Evolutionary conservation across 2,329 filamentous ascomycete genomes (phyloP), one percentile per base, ranked within the genome.

Genomic region (Cercospora sp.): DNA sequence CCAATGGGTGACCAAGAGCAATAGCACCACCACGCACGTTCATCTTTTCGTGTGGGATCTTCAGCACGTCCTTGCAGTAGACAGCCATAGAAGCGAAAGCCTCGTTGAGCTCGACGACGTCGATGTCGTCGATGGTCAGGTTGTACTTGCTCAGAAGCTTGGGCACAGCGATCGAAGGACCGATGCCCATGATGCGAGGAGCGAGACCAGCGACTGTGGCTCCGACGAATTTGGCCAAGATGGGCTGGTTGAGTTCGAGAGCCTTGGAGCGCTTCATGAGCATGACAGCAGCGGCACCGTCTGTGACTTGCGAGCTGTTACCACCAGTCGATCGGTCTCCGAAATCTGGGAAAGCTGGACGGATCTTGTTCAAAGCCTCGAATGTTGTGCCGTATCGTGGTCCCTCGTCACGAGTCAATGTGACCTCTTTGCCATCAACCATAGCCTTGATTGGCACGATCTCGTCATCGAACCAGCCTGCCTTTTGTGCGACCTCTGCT

Each of bases 61-160:
- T 87, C 61, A 95, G 85, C 72, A 79, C 82, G 67, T 84, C 80
- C 26, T 73, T 70, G 82, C 93, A 97, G 87, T 97, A 98, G 32
- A 97, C 94, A 1, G 93, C 94, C 95, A 98, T 98, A 63, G 91
- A 95, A 24, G 94, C 94, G 77, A 99, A 99, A 1, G 95, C 95
- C 86, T 99, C 95, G 84, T 99, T 99, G 78, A 99, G 82, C 86
- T 98, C 95, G 74, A 94, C 85, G 40, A 98, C 86, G 77, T 99
- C 95, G 70, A 95, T 87, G 75, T 98, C 95, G 68, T 90, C 87
- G 64, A 97, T 84, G 26, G 86, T 87, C 69, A 99, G 82, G 81
- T 90, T 89, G 86, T 90, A 89, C 83, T 95, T 90, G 77, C 82
- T 82, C 57, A 99, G 87, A 32, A 99, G 88, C 87, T 99, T 99